Percentiles rank a stretch among this genome's conserved stretches.
These are phyloP conservation scores for Aspergillus indologenus DNA, from an alignment of 495 filamentous ascomycete genomes.

Conservation along the genomic window DNA sequence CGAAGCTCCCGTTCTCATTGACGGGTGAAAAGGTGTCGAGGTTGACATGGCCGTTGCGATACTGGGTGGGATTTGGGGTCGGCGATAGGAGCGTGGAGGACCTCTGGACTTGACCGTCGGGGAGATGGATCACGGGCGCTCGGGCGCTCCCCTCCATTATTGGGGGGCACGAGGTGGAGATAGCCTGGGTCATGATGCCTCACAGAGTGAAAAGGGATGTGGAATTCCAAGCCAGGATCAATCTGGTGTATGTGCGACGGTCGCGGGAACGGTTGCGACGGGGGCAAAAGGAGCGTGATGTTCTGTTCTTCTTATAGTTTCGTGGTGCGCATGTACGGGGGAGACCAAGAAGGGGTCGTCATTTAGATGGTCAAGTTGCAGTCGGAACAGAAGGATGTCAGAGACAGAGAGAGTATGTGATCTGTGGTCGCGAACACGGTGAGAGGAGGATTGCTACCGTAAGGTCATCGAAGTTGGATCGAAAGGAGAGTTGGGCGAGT, in stretches of 20 bases:
- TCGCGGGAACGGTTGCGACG: neutral
- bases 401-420: neutral
- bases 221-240: neutral
- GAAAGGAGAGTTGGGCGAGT: conserved; percentile 2
- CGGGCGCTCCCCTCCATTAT: conserved; percentile 26
- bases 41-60: conserved; percentile 52
- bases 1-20: conserved; percentile 93
- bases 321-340: neutral
- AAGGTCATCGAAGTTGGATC: conserved; percentile 14
- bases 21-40: conserved; percentile 71
- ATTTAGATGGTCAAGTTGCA: neutral
- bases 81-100: conserved; percentile 15
- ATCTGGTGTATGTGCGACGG: neutral
- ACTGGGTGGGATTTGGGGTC: conserved; percentile 12
- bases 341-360: neutral
- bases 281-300: conserved; percentile 5
- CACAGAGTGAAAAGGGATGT: neutral
- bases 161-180: conserved; percentile 23
- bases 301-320: neutral
- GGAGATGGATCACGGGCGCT: conserved; percentile 31
- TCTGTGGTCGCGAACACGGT: neutral
- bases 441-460: neutral
- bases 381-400: neutral
- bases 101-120: conserved; percentile 22
- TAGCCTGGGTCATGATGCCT: conserved; percentile 26